These are phyloP conservation scores for Hansfordia pulvinata DNA, from an alignment of 2,329 filamentous ascomycete species.

Conservation along the genomic window DNA sequence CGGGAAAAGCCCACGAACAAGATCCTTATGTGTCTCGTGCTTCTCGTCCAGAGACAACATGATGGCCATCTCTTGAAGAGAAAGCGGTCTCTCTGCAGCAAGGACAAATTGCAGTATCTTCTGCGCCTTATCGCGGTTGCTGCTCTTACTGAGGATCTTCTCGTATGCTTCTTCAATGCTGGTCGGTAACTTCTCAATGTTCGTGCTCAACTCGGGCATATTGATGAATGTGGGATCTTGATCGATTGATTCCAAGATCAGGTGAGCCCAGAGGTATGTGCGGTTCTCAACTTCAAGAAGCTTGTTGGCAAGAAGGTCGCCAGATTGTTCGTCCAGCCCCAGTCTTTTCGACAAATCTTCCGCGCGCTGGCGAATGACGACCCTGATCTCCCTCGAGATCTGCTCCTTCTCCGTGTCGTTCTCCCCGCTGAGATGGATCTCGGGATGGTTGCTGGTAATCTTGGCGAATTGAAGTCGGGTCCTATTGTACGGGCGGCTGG, in stretches of 20 bases:
- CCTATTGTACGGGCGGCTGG: constrained; percentile 19
- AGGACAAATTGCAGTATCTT: constrained; percentile 21
- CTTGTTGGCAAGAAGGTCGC: constrained; percentile 3
- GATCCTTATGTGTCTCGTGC: constrained; percentile 2
- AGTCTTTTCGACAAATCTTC: constrained; percentile 2
- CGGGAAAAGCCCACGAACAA: constrained; percentile 5
- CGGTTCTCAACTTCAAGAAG: constrained; percentile 7
- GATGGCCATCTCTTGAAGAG: constrained; percentile 17
- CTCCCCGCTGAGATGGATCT: constrained; percentile 17
- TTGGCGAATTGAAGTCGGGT: constrained; percentile 12
- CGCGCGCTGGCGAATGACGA: constrained; percentile 12
- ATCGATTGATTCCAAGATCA: no score
- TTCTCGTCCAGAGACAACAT: constrained; percentile 10
- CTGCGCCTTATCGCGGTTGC: constrained; percentile 10
- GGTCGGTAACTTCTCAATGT: constrained; percentile 9
- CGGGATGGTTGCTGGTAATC: constrained; percentile 7
- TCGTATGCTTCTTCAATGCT: constrained; percentile 19
- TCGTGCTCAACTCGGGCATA: constrained; percentile 6
- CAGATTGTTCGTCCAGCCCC: constrained; percentile 1
- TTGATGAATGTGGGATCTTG: no score
- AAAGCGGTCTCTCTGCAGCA: constrained; percentile 17
- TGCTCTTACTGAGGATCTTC: constrained; percentile 17
- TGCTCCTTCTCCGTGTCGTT: constrained; percentile 11
- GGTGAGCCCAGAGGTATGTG: constrained; percentile 12
- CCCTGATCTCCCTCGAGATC: constrained; percentile 17